Conservation (phyloP, 2,329 filamentous ascomycete species). For the Fusarium sp. region DNA sequence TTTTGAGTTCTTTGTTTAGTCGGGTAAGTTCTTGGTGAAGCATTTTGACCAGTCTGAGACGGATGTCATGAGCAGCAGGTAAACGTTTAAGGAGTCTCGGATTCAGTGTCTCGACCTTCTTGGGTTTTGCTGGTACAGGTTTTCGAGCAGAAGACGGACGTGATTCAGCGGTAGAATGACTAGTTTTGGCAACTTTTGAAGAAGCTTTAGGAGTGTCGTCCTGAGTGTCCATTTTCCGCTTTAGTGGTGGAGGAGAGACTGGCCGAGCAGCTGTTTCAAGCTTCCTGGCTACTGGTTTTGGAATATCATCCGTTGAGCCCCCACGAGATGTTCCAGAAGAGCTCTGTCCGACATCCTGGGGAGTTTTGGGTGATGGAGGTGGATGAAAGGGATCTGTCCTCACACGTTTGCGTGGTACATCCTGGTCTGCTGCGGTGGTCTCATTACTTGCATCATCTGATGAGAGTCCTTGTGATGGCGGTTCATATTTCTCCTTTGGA, state of each 20-base stretch:
- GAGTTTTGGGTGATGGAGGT: constrained; percentile 11
- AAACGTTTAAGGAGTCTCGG: constrained; percentile 72
- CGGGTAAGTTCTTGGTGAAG: constrained; percentile 74
- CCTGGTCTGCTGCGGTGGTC: constrained; percentile 38
- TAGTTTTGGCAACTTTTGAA: constrained; percentile 12
- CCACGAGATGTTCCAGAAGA: constrained; percentile 12
- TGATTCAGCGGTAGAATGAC: constrained; percentile 32
- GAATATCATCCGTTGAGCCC: constrained; percentile 4
- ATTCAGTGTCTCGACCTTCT: constrained; percentile 68
- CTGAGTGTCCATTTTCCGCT: constrained; percentile 36
- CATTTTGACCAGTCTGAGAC: constrained; percentile 68
- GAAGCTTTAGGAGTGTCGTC: constrained; percentile 9
- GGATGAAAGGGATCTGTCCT: constrained; percentile 41
- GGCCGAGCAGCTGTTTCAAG: constrained; percentile 45
- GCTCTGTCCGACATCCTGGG: constrained; percentile 10
- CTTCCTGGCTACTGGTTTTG: constrained; percentile 16
- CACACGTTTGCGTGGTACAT: constrained; percentile 48
- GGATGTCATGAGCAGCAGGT: constrained; percentile 67
- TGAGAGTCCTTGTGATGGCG: not conserved
- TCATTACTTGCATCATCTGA: constrained; percentile 12
- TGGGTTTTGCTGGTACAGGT: constrained; percentile 29
- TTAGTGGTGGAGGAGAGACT: constrained; percentile 52
- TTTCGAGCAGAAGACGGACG: constrained; percentile 30
- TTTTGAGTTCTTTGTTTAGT: constrained; percentile 72
- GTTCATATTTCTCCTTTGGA: constrained; percentile 47